phyloP scores from a whole-genome alignment of 169 alveolate genomes.

The Neospora caninum region DNA sequence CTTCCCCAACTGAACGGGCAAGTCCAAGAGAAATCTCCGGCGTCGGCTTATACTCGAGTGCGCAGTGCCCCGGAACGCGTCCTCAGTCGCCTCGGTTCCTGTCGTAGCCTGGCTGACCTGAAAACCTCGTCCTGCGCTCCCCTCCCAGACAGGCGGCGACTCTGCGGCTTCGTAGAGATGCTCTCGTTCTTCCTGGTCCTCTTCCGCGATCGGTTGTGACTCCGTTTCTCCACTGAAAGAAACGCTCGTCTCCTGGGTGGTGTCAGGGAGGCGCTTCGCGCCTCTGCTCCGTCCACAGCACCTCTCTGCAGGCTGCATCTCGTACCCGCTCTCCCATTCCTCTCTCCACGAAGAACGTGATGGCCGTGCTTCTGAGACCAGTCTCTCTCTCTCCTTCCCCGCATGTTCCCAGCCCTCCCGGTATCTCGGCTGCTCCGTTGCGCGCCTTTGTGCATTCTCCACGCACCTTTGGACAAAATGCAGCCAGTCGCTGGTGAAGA shows the following conservation, averaged over 20 bases:
- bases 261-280: too few species aligned
- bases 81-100: not conserved
- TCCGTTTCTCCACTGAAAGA: too few species aligned
- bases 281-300: too few species aligned
- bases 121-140: not conserved
- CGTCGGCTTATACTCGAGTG: not conserved
- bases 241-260: too few species aligned
- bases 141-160: not conserved
- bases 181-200: too few species aligned
- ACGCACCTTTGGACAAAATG: not conserved
- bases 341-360: too few species aligned
- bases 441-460: not conserved
- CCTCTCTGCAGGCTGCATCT: too few species aligned
- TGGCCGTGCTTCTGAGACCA: too few species aligned
- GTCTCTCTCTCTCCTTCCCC: too few species aligned
- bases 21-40: not conserved
- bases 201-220: too few species aligned
- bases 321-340: too few species aligned
- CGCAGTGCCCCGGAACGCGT: not conserved
- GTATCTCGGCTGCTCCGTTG: not conserved
- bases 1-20: not conserved
- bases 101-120: not conserved
- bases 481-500: slow-evolving; percentile 34
- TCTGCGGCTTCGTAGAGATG: too few species aligned
- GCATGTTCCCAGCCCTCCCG: not conserved